Evolutionary conservation across 2,329 filamentous ascomycete genomes (phyloP).

Genomic region (Cytospora mali): DNA sequence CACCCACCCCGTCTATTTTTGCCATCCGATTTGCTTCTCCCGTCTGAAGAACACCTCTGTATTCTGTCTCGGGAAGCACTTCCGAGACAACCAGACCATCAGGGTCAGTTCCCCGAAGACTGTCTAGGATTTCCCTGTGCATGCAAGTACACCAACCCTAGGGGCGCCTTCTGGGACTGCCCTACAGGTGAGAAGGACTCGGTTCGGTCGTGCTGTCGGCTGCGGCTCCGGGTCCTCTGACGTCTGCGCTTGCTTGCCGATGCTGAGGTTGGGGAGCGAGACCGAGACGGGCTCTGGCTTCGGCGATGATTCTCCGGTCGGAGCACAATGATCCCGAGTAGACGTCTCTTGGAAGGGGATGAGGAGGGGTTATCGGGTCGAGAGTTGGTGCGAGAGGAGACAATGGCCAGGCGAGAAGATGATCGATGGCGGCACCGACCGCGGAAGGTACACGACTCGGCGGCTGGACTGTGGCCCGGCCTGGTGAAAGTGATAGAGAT

Average conservation of each 20-base stretch:
- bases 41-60: too few relatives aligned
- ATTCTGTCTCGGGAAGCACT: not conserved
- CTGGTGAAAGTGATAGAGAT: slow-evolving; percentile 31
- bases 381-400: slow-evolving; percentile 32
- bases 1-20: not conserved
- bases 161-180: slow-evolving; percentile 15
- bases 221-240: slow-evolving; percentile 43
- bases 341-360: slow-evolving; percentile 37
- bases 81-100: not conserved
- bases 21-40: not conserved
- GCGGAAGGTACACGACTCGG: slow-evolving; percentile 44
- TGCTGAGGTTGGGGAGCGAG: slow-evolving; percentile 32
- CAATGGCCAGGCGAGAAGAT: slow-evolving; percentile 36
- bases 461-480: slow-evolving; percentile 37
- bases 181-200: slow-evolving; percentile 20
- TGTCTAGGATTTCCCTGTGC: not conserved
- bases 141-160: slow-evolving; percentile 24
- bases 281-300: slow-evolving; percentile 44
- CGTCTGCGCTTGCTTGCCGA: slow-evolving; percentile 35
- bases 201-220: slow-evolving; percentile 34
- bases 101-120: slow-evolving; percentile 1
- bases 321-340: slow-evolving; percentile 38
- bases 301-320: slow-evolving; percentile 35
- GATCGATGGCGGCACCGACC: slow-evolving; percentile 46
- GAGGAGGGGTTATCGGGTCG: slow-evolving; percentile 32